Base-by-base conservation (phyloP, 805 yeast species). In the Cyberlindnera mycetangii region DNA sequence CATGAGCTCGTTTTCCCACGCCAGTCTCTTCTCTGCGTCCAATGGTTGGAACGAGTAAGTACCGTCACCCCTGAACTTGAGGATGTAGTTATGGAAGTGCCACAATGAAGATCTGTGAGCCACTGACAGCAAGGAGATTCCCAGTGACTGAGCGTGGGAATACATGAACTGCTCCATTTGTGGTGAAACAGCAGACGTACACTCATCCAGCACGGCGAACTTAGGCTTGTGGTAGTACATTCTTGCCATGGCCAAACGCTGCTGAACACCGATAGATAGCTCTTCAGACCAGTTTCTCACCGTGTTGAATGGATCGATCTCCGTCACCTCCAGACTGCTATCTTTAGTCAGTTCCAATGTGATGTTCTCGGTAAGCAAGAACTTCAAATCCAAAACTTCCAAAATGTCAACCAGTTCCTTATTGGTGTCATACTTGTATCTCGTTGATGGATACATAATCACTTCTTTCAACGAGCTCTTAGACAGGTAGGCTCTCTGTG, bases 121-220 rank as follows among this genome's bases (percentile, higher is more conserved):
- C 9, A 90, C 97, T 0, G 96, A 88, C 31, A 90, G 68, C 16
- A 90, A 75, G 0, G 96, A 85, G 45, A 89, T 89, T 0, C 88
- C 87, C 49, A 86, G 70, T 15, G 74, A 70, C 60, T 85, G 86
- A 0, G 97, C 96, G 57, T 85, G 84, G 41, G 79, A 66, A 59
- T 90, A 90, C 87, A 92, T 89, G 55, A 83, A 80, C 50, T 85
- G 88, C 61, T 90, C 98, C 79, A 89, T 83, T 48, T 85, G 86
- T 10, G 93, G 87, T 0, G 97, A 83, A 2, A 90, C 95, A 1
- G 96, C 92, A 4, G 96, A 88, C 1, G 98, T 90, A 65, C 97
- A 90, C 69, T 90, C 98, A 67, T 90, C 98, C 52, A 90, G 70
- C 20, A 90, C 96, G 0, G 98, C 98, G 72, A 89, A 90, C 63